These are phyloP conservation scores for Wickerhamiella dianesei DNA, from an alignment of 805 yeast genomes.

Conservation along the genomic window DNA sequence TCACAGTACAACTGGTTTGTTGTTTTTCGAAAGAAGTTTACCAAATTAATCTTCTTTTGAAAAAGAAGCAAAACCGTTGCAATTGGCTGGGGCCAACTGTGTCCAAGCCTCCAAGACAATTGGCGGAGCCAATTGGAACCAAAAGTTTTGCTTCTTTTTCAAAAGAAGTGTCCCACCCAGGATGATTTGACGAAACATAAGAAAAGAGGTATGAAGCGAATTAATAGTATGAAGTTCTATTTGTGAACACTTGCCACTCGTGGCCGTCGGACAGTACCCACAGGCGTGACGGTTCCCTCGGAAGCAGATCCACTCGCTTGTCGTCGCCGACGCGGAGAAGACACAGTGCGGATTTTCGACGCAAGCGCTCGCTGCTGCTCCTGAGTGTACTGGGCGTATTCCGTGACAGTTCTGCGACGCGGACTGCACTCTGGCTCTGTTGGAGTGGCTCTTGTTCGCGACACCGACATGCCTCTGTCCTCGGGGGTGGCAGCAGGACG, in stretches of 20 bases:
- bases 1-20: no score
- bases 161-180: no score
- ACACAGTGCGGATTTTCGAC: background rate
- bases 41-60: no score
- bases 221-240: background rate
- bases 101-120: no score
- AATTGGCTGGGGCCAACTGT: no score
- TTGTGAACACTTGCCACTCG: slow-evolving; percentile 7
- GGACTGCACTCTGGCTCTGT: background rate
- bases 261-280: slow-evolving; percentile 14
- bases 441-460: background rate
- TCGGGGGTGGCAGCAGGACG: slow-evolving; percentile 2
- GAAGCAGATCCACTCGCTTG: slow-evolving; percentile 15
- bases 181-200: no score
- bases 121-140: no score
- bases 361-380: slow-evolving; percentile 10
- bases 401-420: slow-evolving; percentile 17
- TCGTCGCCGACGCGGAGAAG: slow-evolving; percentile 21
- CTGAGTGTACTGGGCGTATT: slow-evolving; percentile 12
- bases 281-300: slow-evolving; percentile 13
- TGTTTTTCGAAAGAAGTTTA: no score
- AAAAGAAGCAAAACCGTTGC: no score
- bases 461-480: slow-evolving; percentile 9
- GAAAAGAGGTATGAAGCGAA: background rate
- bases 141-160: no score